Conservation (phyloP, 345 rosid genomes). For the Pugionium dolabratum region DNA sequence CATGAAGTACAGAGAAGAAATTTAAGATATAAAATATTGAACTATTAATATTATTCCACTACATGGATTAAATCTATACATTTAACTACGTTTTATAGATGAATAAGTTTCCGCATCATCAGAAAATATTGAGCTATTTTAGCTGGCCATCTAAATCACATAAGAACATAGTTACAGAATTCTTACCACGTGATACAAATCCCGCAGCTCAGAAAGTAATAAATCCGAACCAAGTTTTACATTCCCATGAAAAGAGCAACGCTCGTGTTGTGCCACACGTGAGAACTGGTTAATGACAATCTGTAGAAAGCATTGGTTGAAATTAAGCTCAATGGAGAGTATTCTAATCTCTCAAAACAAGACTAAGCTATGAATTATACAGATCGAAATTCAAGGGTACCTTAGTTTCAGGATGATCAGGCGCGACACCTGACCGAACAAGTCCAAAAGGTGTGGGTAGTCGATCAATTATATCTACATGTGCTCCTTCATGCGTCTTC, state of each 20-base stretch:
- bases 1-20: too few species aligned
- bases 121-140: neutral
- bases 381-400: conserved; percentile 30
- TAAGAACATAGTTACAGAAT: neutral
- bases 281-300: conserved; percentile 84
- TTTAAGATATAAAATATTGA: too few species aligned
- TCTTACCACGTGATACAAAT: conserved; percentile 73
- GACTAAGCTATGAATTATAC: neutral
- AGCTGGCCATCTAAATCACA: neutral
- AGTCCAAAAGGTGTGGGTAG: conserved; percentile 91
- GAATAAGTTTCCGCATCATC: too few species aligned
- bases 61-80: too few species aligned
- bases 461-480: conserved; percentile 78
- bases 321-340: conserved; percentile 51
- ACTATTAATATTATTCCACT: too few species aligned
- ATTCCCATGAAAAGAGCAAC: conserved; percentile 82
- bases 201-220: conserved; percentile 72
- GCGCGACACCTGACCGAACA: conserved; percentile 96
- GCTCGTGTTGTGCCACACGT: conserved; percentile 62
- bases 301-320: conserved; percentile 61
- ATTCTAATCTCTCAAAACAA: neutral
- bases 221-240: conserved; percentile 69
- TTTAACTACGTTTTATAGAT: too few species aligned
- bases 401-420: conserved; percentile 97
- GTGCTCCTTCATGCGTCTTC: conserved; percentile 65